Evolutionary conservation across 2,329 filamentous ascomycete genomes (phyloP).

Genomic region (Arthrobotrys musiformis): DNA sequence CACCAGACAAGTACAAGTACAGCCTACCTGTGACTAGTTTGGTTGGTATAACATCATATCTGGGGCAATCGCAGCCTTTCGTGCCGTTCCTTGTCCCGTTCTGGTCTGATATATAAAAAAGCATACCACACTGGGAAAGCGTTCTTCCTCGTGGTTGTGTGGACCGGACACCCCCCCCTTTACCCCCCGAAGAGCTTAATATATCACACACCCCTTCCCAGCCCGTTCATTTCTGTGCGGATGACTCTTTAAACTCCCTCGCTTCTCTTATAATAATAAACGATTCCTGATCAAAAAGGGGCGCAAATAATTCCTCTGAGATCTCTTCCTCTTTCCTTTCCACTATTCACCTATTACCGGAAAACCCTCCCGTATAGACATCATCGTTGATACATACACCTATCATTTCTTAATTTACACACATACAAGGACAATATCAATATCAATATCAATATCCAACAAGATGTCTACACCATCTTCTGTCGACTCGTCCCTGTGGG

Average conservation of each 20-base stretch:
- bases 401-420: too few species aligned
- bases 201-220: background rate
- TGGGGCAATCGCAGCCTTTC: conserved; percentile 5
- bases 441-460: background rate
- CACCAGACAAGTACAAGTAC: background rate
- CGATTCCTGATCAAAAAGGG: conserved; percentile 26
- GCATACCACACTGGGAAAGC: background rate
- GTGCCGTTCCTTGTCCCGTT: background rate
- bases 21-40: conserved; percentile 15
- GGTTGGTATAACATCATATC: conserved; percentile 14
- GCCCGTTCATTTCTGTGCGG: conserved; percentile 6
- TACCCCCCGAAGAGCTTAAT: background rate
- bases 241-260: conserved; percentile 26
- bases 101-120: background rate
- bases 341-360: background rate
- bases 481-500: conserved; percentile 36
- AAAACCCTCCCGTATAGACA: background rate
- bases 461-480: conserved; percentile 42
- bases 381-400: background rate
- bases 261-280: background rate
- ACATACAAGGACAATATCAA: too few species aligned
- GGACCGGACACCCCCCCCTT: too few species aligned
- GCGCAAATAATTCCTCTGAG: background rate
- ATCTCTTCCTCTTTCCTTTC: background rate
- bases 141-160: background rate